A percentile compares a stretch with the other conserved stretches of the same genome.
Conservation (phyloP, 495 filamentous ascomycete species). For the Choiromyces venosus region DNA sequence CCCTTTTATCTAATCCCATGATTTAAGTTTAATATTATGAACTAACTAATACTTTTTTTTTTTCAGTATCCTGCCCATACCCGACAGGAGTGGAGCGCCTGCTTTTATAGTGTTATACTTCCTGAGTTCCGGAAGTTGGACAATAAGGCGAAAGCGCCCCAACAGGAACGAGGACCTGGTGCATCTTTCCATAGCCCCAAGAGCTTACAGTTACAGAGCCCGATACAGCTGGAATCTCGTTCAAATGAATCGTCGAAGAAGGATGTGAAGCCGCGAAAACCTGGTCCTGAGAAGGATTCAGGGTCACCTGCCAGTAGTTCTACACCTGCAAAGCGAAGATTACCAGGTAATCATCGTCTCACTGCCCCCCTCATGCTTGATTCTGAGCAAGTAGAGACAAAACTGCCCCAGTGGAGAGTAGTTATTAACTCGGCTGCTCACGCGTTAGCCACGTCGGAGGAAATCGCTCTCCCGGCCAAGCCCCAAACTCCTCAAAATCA, state of each 20-base stretch:
- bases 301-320: not conserved
- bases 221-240: constrained; percentile 1
- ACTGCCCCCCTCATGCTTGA: not conserved
- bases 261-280: not conserved
- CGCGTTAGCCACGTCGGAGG: not conserved
- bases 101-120: constrained; percentile 21
- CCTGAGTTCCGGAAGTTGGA: constrained; percentile 11
- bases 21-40: not conserved
- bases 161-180: not conserved
- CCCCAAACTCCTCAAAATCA: not conserved
- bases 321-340: not conserved
- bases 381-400: not conserved
- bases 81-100: constrained; percentile 13
- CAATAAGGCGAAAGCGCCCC: not conserved
- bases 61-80: constrained; percentile 20
- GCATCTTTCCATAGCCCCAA: not conserved
- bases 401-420: not conserved
- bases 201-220: not conserved
- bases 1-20: not conserved
- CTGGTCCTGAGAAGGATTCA: not conserved
- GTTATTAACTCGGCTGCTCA: not conserved
- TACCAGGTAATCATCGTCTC: not conserved
- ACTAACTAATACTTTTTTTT: not conserved
- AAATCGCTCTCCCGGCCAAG: not conserved
- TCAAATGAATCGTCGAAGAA: not conserved